phyloP scores from a whole-genome alignment of 805 yeast species.

The Wickerhamiella hasegawae region DNA sequence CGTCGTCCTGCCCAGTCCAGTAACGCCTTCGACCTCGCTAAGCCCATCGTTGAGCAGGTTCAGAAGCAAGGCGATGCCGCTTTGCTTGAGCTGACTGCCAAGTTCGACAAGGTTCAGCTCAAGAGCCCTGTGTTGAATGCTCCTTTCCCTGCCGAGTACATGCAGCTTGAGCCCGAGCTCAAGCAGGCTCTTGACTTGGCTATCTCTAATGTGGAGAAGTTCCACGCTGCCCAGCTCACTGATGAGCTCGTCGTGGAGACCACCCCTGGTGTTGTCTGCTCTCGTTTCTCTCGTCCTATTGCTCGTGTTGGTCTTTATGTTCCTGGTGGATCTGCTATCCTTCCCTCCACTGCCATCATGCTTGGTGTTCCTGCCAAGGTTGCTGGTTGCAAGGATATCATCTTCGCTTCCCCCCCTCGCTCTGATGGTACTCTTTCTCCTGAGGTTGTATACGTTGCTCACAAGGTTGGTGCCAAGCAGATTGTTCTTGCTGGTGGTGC shows the following conservation, averaged over 20 bases:
- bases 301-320: slow-evolving; percentile 89
- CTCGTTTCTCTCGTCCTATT: slow-evolving; percentile 88
- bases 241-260: slow-evolving; percentile 76
- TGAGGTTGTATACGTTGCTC: slow-evolving; percentile 94
- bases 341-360: slow-evolving; percentile 97
- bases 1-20: slow-evolving; percentile 93
- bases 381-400: slow-evolving; percentile 87
- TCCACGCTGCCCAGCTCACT: slow-evolving; percentile 78
- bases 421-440: slow-evolving; percentile 87
- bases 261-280: slow-evolving; percentile 82
- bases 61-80: slow-evolving; percentile 71
- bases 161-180: slow-evolving; percentile 58
- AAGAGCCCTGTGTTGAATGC: slow-evolving; percentile 62
- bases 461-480: slow-evolving; percentile 79
- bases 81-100: slow-evolving; percentile 71
- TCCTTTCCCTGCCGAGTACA: slow-evolving; percentile 69
- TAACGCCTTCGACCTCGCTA: slow-evolving; percentile 82
- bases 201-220: slow-evolving; percentile 70
- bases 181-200: slow-evolving; percentile 79
- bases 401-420: slow-evolving; percentile 92
- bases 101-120: slow-evolving; percentile 74
- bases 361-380: slow-evolving; percentile 96
- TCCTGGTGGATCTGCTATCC: slow-evolving; percentile 97
- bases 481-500: slow-evolving; percentile 98
- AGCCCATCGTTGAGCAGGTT: slow-evolving; percentile 75